Percentiles rank a stretch among this genome's conserved stretches.
phyloP scores from a whole-genome alignment of 1,139 yeast genomes.

The Protomyces inouyei region DNA sequence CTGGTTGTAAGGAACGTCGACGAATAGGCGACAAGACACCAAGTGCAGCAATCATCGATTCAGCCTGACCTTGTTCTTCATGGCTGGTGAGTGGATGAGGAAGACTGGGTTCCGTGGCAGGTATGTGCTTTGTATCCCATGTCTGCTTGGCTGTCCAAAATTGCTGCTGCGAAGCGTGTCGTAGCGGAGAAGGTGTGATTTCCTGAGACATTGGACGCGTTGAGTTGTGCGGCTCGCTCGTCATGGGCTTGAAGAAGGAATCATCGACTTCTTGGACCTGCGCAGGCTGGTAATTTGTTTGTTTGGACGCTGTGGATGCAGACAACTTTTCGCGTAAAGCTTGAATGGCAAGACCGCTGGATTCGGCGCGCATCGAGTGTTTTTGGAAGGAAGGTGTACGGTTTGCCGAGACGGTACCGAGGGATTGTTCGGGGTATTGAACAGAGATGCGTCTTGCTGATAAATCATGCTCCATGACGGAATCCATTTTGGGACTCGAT shows the following conservation, averaged over 20 bases:
- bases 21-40: background rate
- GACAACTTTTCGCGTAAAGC: background rate
- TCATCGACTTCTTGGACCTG: background rate
- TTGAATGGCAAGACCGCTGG: background rate
- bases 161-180: conserved; percentile 2
- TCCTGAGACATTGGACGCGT: background rate
- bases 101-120: background rate
- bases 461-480: background rate
- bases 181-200: conserved; percentile 6
- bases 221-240: background rate
- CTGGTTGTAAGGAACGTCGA: background rate
- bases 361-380: conserved; percentile 10
- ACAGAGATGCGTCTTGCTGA: background rate
- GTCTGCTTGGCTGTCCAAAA: conserved; percentile 15
- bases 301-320: background rate
- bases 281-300: background rate
- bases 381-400: conserved; percentile 9
- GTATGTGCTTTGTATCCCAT: background rate
- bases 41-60: background rate
- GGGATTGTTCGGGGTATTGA: background rate
- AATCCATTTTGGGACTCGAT: conserved; percentile 12
- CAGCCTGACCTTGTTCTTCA: background rate
- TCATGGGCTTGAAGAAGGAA: conserved; percentile 4
- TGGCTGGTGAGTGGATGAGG: background rate
- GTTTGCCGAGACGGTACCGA: background rate